Percentiles rank a stretch among this genome's conserved stretches.
Conservation (phyloP, 2,329 filamentous ascomycete species). For the Trichoderma simmonsii region DNA sequence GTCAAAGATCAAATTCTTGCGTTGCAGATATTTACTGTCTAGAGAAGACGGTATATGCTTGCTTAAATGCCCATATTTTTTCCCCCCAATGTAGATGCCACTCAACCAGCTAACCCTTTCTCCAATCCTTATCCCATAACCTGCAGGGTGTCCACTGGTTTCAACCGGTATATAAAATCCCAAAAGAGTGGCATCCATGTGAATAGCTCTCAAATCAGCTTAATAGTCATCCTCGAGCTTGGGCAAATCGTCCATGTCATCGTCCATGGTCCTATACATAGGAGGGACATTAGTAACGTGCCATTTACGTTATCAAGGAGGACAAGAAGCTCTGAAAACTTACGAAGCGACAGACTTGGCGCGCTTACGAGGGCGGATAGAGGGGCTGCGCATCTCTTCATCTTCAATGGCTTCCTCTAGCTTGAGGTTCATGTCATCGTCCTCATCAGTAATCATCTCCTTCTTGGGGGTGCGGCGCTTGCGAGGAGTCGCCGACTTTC, state of each 20-base stretch:
- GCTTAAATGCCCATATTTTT: not conserved
- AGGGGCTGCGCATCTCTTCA: not conserved
- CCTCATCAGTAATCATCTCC: conserved; percentile 23
- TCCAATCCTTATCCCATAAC: not conserved
- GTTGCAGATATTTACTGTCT: not conserved
- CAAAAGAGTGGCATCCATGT: not conserved
- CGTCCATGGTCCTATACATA: not conserved
- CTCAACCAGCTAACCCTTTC: not conserved
- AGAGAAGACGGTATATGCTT: not conserved
- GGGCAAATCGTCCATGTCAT: not conserved
- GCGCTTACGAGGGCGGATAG: conserved; percentile 3
- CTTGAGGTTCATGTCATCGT: conserved; percentile 26
- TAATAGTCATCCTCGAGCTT: not conserved
- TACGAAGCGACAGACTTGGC: conserved; percentile 25
- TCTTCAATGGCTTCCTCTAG: conserved; percentile 24
- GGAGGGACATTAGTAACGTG: not conserved
- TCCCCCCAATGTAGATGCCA: not conserved
- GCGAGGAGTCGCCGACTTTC: conserved; percentile 26
- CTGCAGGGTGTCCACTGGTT: not conserved
- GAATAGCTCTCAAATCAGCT: not conserved
- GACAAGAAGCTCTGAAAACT: not conserved
- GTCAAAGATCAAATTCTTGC: not conserved
- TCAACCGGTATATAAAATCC: not conserved
- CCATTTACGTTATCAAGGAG: not conserved
- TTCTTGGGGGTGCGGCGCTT: conserved; percentile 33